These are phyloP conservation scores for Globisporangium ultimum DNA, from an alignment of 352 stramenopile genomes.

Conservation along the genomic window DNA sequence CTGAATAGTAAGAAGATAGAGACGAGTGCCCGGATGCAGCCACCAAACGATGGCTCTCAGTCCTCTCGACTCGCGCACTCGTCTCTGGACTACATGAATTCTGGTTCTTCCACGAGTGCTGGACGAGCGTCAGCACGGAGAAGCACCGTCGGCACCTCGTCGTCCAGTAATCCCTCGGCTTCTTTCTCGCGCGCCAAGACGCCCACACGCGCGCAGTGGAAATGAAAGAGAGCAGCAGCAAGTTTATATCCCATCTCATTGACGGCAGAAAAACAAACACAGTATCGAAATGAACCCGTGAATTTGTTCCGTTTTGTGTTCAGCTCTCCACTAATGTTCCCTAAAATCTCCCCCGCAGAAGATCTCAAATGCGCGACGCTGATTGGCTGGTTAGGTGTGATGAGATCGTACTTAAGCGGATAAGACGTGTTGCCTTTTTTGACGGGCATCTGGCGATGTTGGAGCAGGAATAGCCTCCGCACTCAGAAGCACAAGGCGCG, in stretches of 20 bases:
- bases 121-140: slow-evolving; percentile 4
- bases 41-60: slow-evolving; percentile 20
- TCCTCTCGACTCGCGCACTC: slow-evolving; percentile 27
- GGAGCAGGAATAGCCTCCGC: background rate
- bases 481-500: no score
- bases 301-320: no score
- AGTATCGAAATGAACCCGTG: background rate
- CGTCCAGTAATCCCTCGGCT: slow-evolving; percentile 3
- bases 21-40: slow-evolving; percentile 18
- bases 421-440: slow-evolving; percentile 2
- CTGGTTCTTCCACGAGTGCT: background rate
- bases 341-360: background rate
- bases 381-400: background rate
- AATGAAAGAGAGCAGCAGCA: slow-evolving; percentile 16
- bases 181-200: slow-evolving; percentile 18
- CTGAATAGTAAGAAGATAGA: slow-evolving; percentile 43
- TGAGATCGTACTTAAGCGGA: slow-evolving; percentile 3
- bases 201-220: slow-evolving; percentile 45
- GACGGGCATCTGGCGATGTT: background rate
- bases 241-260: background rate
- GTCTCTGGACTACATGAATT: slow-evolving; percentile 24
- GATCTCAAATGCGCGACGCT: slow-evolving; percentile 5
- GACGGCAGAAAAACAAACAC: background rate
- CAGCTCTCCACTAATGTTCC: no score
- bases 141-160: slow-evolving; percentile 8